Percentiles rank a stretch among this genome's conserved stretches.
Evolutionary conservation across 176 grass and related monocot species (phyloP).

Genomic region (Phoenix dactylifera): DNA sequence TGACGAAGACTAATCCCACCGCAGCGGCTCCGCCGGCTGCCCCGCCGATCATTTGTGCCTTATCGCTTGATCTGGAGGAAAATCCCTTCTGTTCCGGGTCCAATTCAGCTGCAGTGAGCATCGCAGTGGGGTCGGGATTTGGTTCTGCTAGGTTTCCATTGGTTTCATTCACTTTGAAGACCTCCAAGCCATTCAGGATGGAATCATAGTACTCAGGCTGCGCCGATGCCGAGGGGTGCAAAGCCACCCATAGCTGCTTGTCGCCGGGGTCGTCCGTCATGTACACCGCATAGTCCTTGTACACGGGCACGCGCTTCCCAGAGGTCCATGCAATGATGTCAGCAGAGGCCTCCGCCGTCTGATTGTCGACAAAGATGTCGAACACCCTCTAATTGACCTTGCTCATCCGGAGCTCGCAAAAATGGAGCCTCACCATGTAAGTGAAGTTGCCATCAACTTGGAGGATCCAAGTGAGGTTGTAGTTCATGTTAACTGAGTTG

Average conservation of each 20-base stretch:
- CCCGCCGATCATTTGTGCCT: no score
- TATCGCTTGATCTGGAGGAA: no score
- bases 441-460: no score
- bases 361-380: constrained; percentile 7
- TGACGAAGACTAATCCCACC: neutral
- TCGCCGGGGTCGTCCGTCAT: neutral
- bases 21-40: neutral
- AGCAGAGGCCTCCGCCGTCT: neutral
- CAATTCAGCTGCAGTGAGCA: no score
- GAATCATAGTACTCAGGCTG: constrained; percentile 3
- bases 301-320: neutral
- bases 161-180: neutral
- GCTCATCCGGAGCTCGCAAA: constrained; percentile 9
- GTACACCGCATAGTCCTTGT: constrained; percentile 7
- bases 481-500: no score
- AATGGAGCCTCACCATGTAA: neutral
- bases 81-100: no score
- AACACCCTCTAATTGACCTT: constrained; percentile 9
- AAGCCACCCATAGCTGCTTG: constrained; percentile 1
- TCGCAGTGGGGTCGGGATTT: neutral
- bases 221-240: constrained; percentile 5
- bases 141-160: constrained; percentile 3
- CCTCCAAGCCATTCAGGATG: constrained; percentile 9
- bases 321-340: constrained; percentile 5
- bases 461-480: no score